Base-by-base conservation (phyloP, 1,139 yeast species). In the Blastobotrys serpentis region DNA sequence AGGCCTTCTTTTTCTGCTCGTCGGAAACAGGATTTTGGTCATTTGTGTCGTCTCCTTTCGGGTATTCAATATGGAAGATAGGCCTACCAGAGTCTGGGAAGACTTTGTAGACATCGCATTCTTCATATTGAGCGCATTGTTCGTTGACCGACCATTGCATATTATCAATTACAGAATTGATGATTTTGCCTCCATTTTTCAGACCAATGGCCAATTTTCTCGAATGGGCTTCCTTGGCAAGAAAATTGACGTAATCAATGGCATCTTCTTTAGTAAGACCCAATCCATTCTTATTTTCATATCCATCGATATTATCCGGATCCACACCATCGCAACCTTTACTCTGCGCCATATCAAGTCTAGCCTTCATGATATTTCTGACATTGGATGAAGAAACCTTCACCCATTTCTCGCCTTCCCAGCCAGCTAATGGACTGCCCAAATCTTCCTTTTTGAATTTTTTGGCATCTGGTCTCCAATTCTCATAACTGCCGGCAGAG, bases 311-410 rank as follows among this genome's bases (percentile, higher is more conserved):
- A 36, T 54, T 54, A 41, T 54, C 57, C n/a, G 57, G 56, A 30
- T 54, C 57, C 18, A 54, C 48, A 11, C 57, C 57, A 32, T 54
- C 57, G 32, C 57, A 54, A n/a, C 48, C 48, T 46, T 54, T 54
- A 14, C 30, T 21, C 29, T 30, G 26, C 8, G 57, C 57, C 38
- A 50, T 10, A 16, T 54, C 53, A 19, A 54, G 33, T 6, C 57
- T 49, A 4, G 43, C n/a, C 8, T n/a, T 18, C 56, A 54, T 52
- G 41, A 54, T 49, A n/a, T 43, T 8, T n/a, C 55, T 45, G 13
- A 52, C 52, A 25, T 40, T 43, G 33, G 46, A 22, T 7, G 55
- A 52, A 16, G 42, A 36, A 22, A 44, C 42, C 30, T 54, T 45
- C 29, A 54, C 39, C 57, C 57, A 54, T 26, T 45, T 19, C 38